Conservation (phyloP, 192 early-diverging fungal genomes). For the Dispira simplex region DNA sequence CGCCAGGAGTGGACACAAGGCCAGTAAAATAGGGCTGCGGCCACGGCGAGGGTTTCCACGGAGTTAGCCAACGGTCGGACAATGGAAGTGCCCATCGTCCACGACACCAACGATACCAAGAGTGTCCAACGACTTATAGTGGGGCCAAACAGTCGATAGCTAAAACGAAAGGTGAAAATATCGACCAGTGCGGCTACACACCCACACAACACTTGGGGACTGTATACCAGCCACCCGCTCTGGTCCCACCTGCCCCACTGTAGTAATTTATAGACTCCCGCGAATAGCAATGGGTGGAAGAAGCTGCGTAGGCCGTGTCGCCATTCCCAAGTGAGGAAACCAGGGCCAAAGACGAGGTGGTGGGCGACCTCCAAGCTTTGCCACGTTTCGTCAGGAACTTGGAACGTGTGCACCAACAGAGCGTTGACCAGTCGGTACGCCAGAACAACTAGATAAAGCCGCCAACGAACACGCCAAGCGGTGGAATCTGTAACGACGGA, state of each 20-base stretch:
- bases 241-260: constrained; percentile 44
- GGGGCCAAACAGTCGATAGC: constrained; percentile 39
- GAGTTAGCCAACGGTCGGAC: constrained; percentile 52
- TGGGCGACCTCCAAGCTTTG: constrained; percentile 87
- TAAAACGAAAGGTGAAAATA: constrained; percentile 51
- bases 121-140: constrained; percentile 41
- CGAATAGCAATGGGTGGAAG: constrained; percentile 75
- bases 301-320: constrained; percentile 58
- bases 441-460: not conserved
- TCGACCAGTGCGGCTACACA: constrained; percentile 5
- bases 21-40: constrained; percentile 72
- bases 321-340: constrained; percentile 95
- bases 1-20: constrained; percentile 31
- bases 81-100: constrained; percentile 41
- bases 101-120: constrained; percentile 31
- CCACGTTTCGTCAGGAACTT: constrained; percentile 95
- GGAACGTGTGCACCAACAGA: constrained; percentile 42
- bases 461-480: no score
- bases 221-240: constrained; percentile 6
- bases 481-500: no score
- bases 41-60: constrained; percentile 59
- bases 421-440: not conserved
- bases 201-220: not conserved
- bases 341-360: constrained; percentile 65
- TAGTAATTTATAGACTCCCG: constrained; percentile 50